Conservation (phyloP, 2,329 filamentous ascomycete species). For the Zasmidium citrigriseum region DNA sequence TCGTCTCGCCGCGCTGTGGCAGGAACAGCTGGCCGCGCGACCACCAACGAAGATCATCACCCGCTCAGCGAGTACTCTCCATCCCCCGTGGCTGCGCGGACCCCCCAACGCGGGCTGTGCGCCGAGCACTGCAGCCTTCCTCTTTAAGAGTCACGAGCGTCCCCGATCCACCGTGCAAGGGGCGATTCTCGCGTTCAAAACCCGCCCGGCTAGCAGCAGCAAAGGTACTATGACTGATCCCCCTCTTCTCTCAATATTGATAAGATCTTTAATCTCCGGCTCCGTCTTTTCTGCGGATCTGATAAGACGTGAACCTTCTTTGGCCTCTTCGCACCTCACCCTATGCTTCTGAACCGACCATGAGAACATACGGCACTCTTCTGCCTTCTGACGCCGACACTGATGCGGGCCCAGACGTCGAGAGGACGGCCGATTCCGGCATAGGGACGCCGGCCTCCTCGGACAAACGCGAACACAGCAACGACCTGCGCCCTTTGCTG, state of each 20-base stretch:
- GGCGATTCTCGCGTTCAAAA: neutral
- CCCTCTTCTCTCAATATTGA: neutral
- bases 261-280: neutral
- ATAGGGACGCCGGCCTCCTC: conserved; percentile 11
- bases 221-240: neutral
- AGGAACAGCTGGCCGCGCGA: neutral
- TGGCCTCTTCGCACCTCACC: conserved; percentile 6
- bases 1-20: neutral
- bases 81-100: neutral
- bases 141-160: neutral
- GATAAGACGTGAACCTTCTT: conserved; percentile 12
- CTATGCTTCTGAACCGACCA: conserved; percentile 12
- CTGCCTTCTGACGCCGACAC: conserved; percentile 11
- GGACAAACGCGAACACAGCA: conserved; percentile 22
- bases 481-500: conserved; percentile 15
- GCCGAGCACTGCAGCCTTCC: neutral
- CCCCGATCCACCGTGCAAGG: neutral
- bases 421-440: conserved; percentile 17
- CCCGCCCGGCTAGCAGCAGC: neutral
- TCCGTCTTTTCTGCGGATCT: conserved; percentile 6
- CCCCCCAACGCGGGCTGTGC: neutral
- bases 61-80: neutral
- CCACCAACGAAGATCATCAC: neutral
- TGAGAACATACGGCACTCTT: conserved; percentile 24
- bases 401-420: conserved; percentile 18